Percentiles rank a stretch among this genome's conserved stretches.
Conservation (phyloP, 208 protist genomes). For the Leishmania arabica region DNA sequence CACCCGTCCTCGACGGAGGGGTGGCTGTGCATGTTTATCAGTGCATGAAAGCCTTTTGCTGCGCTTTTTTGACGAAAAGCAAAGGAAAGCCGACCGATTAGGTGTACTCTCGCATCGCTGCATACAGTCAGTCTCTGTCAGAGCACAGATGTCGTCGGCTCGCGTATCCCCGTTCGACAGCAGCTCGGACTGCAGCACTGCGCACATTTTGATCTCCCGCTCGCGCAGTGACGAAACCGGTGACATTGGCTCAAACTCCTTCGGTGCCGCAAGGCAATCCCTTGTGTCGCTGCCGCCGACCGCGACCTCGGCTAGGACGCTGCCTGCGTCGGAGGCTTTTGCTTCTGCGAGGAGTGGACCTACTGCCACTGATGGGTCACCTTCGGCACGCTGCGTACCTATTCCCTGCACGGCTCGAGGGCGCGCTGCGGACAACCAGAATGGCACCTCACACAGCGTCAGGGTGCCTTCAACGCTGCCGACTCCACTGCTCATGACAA, state of each 20-base stretch:
- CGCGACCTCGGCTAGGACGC: background rate
- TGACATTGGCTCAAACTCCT: slow-evolving; percentile 1
- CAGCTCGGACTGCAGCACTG: slow-evolving; percentile 42
- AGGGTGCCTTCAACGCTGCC: background rate
- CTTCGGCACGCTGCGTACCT: background rate
- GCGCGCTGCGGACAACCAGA: background rate
- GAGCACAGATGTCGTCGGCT: slow-evolving; percentile 31
- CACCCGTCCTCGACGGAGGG: background rate
- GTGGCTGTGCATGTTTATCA: background rate
- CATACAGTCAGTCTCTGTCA: background rate
- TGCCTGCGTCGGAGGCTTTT: slow-evolving; percentile 30
- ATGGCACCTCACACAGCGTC: background rate
- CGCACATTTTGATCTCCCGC: background rate
- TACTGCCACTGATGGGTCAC: background rate
- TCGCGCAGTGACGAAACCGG: slow-evolving; percentile 3
- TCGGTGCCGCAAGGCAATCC: background rate
- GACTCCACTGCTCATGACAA: background rate
- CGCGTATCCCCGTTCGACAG: slow-evolving; percentile 40
- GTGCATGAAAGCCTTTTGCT: background rate
- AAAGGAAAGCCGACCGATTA: background rate
- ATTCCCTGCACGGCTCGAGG: background rate
- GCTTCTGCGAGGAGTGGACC: background rate
- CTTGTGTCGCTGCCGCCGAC: background rate
- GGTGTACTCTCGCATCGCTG: background rate
- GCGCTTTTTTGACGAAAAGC: background rate